phyloP scores from a whole-genome alignment of 2,329 filamentous ascomycete species.

The Alternaria brassicae region DNA sequence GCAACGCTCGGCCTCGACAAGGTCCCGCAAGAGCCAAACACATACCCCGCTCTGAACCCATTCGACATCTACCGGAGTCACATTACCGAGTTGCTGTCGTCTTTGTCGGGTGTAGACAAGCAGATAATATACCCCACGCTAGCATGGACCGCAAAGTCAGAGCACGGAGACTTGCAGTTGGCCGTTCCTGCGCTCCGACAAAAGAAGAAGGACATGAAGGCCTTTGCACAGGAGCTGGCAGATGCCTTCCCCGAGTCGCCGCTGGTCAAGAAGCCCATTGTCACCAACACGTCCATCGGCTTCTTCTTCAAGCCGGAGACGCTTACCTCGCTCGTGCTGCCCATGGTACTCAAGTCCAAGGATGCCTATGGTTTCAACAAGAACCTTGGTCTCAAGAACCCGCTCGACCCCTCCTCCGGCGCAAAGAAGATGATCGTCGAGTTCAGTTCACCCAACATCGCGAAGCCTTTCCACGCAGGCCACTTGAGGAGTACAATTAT shows the following conservation, averaged over 20 bases:
- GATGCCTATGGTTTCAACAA: conserved; percentile 69
- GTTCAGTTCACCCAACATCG: conserved; percentile 86
- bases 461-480: conserved; percentile 79
- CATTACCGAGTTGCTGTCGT: conserved; percentile 71
- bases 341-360: conserved; percentile 70
- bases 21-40: conserved; percentile 51
- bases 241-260: conserved; percentile 74
- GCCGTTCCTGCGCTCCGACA: conserved; percentile 80
- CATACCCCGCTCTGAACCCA: conserved; percentile 73
- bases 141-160: conserved; percentile 78
- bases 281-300: conserved; percentile 73
- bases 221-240: conserved; percentile 62
- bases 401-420: conserved; percentile 65
- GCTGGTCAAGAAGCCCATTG: conserved; percentile 72
- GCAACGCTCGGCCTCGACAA: conserved; percentile 48
- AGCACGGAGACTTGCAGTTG: conserved; percentile 82
- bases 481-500: conserved; percentile 81
- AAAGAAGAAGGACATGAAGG: conserved; percentile 68
- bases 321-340: conserved; percentile 71
- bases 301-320: conserved; percentile 81
- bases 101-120: conserved; percentile 73
- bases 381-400: conserved; percentile 66
- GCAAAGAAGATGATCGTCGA: conserved; percentile 76
- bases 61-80: conserved; percentile 82
- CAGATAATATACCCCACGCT: conserved; percentile 76